phyloP scores from a whole-genome alignment of 1,139 yeast genomes.

The Scheffersomyces illinoinensis region DNA sequence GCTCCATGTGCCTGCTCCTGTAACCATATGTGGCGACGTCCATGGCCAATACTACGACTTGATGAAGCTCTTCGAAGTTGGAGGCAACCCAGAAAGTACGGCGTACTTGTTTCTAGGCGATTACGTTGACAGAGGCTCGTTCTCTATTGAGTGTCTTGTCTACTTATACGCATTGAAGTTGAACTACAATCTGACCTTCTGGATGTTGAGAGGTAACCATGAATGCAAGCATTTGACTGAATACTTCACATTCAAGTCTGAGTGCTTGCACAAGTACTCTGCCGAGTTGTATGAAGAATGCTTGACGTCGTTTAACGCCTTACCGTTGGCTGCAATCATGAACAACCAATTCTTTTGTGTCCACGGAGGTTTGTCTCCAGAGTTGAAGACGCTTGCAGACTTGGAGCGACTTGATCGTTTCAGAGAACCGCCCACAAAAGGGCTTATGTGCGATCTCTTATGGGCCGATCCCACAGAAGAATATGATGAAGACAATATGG shows the following conservation, averaged over 20 bases:
- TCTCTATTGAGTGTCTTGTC: slow-evolving; percentile 84
- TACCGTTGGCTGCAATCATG: slow-evolving; percentile 94
- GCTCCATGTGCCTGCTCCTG: slow-evolving; percentile 84
- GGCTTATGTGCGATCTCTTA: slow-evolving; percentile 89
- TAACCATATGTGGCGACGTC: slow-evolving; percentile 94
- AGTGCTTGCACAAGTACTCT: slow-evolving; percentile 85
- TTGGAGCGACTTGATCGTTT: slow-evolving; percentile 72
- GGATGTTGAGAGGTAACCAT: slow-evolving; percentile 91
- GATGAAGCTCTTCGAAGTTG: slow-evolving; percentile 89
- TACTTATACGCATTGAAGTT: slow-evolving; percentile 81
- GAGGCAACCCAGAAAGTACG: slow-evolving; percentile 81
- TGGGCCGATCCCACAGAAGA: slow-evolving; percentile 97
- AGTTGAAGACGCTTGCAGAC: slow-evolving; percentile 70
- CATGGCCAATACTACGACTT: slow-evolving; percentile 95
- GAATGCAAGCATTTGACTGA: slow-evolving; percentile 94
- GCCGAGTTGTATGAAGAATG: slow-evolving; percentile 69
- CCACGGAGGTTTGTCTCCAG: slow-evolving; percentile 97
- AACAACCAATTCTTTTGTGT: slow-evolving; percentile 94
- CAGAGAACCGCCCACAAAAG: slow-evolving; percentile 91
- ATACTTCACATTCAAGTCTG: slow-evolving; percentile 89
- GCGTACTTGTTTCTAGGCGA: slow-evolving; percentile 89
- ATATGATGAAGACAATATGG: slow-evolving; percentile 69
- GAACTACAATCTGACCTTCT: slow-evolving; percentile 73
- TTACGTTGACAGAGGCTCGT: slow-evolving; percentile 94
- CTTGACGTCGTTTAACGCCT: slow-evolving; percentile 77